Base-by-base conservation (phyloP, 306 rosid genomes). In the Quercus aquifolioides region DNA sequence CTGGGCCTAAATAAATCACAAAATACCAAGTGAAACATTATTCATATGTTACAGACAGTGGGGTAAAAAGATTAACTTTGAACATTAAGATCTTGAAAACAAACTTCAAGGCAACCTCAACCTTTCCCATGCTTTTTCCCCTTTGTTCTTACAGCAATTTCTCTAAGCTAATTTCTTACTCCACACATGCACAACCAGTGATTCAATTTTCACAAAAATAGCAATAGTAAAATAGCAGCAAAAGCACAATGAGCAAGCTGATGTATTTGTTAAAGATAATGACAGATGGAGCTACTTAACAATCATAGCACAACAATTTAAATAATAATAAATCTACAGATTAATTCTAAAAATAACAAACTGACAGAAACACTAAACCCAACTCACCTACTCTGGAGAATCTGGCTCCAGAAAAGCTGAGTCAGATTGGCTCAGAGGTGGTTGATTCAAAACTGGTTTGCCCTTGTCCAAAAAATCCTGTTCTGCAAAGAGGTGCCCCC, bases 371-470 rank as follows among this genome's bases (percentile, higher is more conserved):
- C 6, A 65, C n/a, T 17, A 65, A 65, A 18, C 6, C 71, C 23
- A 12, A 17, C 54, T 81, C 57, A 90, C 98, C 94, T 92, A 97
- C 78, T 83, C 84, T 1, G 94, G 92, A 79, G 91, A 78, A 12
- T 85, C 84, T 11, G 95, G 92, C 49, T 84, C 63, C 46, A 89
- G 78, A 77, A 75, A 80, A 5, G 81, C 92, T 0, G 94, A 62
- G 55, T 84, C 56, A 5, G 96, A 85, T 80, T 92, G 97, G 74
- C 94, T 92, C 18, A 84, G 86, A 76, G 95, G 97, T 2, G 95
- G 97, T 71, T 92, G 97, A 65, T 81, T 81, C 89, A 84, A 41
- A 49, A 31, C 38, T 26, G 52, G 35, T 60, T 75, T 69, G 71
- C 73, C 73, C 71, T 56, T 63, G 15, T 38, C 54, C 23, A 8